Evolutionary conservation across 495 filamentous ascomycete species (phyloP).

Genomic region (Penicillium mononematosum): DNA sequence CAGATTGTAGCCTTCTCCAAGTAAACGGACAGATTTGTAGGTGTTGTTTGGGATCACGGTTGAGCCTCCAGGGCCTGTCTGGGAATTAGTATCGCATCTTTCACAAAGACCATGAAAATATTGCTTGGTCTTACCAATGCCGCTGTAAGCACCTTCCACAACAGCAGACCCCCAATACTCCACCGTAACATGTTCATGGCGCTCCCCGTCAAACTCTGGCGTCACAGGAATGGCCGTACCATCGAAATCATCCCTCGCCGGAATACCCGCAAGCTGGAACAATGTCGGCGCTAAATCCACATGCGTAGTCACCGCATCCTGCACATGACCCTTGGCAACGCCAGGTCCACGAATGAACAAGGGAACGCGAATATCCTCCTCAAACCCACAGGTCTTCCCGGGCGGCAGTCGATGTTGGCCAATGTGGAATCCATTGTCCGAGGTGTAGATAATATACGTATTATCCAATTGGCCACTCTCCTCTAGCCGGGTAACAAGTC

Average conservation of each 20-base stretch:
- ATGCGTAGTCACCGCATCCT: constrained; percentile 63
- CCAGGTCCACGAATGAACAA: constrained; percentile 61
- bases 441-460: constrained; percentile 71
- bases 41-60: constrained; percentile 52
- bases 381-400: constrained; percentile 69
- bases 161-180: constrained; percentile 62
- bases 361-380: constrained; percentile 73
- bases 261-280: constrained; percentile 50
- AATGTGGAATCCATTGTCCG: constrained; percentile 75
- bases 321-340: constrained; percentile 41
- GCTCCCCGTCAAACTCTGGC: constrained; percentile 28
- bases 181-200: constrained; percentile 65
- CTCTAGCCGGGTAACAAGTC: constrained; percentile 52
- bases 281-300: constrained; percentile 69
- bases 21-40: constrained; percentile 61
- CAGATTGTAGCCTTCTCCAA: constrained; percentile 53
- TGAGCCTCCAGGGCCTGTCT: constrained; percentile 24
- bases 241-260: constrained; percentile 55
- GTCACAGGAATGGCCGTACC: constrained; percentile 55
- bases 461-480: constrained; percentile 56
- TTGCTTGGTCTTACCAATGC: constrained; percentile 27
- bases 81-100: background rate
- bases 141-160: constrained; percentile 46
- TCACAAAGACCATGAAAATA: background rate
- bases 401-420: constrained; percentile 70